A percentile compares a stretch with the other conserved stretches of the same genome.
phyloP scores from a whole-genome alignment of 371 early-diverging fungal genomes.

The Syncephalastrum sp. region DNA sequence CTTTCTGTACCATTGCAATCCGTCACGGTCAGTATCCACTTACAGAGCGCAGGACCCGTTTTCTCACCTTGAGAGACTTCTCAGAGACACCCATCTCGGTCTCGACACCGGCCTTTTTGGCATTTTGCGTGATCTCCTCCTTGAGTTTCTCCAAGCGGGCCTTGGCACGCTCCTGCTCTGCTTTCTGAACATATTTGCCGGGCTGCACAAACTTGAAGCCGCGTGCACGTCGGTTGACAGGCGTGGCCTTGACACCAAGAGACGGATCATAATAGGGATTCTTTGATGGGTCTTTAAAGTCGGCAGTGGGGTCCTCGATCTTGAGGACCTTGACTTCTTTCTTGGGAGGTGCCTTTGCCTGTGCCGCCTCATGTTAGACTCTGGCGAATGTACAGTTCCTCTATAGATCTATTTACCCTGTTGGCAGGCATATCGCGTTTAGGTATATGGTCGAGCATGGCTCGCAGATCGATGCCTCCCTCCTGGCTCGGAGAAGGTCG shows the following conservation, averaged over 20 bases:
- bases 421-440: conserved; percentile 50
- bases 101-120: conserved; percentile 82
- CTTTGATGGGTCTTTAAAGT: conserved; percentile 65
- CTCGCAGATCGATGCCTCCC: conserved; percentile 47
- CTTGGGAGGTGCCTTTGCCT: conserved; percentile 29
- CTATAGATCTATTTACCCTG: conserved; percentile 29
- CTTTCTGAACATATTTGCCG: conserved; percentile 81
- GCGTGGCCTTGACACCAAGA: conserved; percentile 49
- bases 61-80: conserved; percentile 65
- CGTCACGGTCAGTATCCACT: no score
- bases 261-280: conserved; percentile 88
- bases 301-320: conserved; percentile 32
- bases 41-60: background rate
- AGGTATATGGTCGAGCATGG: conserved; percentile 55
- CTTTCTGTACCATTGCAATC: conserved; percentile 33
- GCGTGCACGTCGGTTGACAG: conserved; percentile 54
- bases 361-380: background rate
- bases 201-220: conserved; percentile 77
- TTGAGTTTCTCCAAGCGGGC: conserved; percentile 82
- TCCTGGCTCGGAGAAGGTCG: conserved; percentile 26
- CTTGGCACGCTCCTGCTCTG: conserved; percentile 77
- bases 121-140: conserved; percentile 79
- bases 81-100: conserved; percentile 78
- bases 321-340: conserved; percentile 43
- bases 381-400: background rate